Base-by-base conservation (phyloP, 129 eudicot genomes). In the Centella asiatica region DNA sequence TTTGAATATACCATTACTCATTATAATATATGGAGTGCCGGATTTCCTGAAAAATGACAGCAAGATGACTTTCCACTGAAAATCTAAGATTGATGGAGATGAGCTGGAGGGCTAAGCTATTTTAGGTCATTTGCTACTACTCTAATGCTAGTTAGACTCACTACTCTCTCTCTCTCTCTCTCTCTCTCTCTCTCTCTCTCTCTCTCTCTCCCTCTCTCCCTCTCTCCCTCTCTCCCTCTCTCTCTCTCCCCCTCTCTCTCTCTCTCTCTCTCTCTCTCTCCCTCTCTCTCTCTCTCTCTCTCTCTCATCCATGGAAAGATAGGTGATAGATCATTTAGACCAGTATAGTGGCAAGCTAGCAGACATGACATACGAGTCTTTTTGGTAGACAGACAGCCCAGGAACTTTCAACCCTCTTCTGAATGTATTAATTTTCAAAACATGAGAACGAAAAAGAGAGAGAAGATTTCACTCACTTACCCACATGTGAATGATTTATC, bases 301-400 rank as follows among this genome's bases (percentile, higher is more conserved):
- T 28, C 25, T 25, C 22, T 56, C 36, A 6, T 4, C 19, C n/a
- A 8, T 22, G 46, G 34, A 58, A 58, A 34, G 63, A 58, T 58
- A 17, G 27, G 63, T 58, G 63, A 58, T 58, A 17, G 27, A 46
- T 58, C 63, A 6, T 58, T 12, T 33, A 34, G 59, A 44, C 54
- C 27, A 8, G n/a, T 20, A 26, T 47, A 49, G 48, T 23, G 58
- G 46, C 68, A 61, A 61, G 51, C 66, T 48, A 49, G 60, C 69
- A 65, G 60, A 65, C 60, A 65, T 34, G 33, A 23, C 57, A 64
- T 48, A 28, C n/a, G 68, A 64, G 20, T 64, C 44, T 46, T 49
- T 33, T 47, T 49, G 31, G 69, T 65, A 64, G 57, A 64, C 55
- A 65, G 69, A 65, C 69, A 65, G 69, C 60, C 57, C 50, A 37